These are phyloP conservation scores for Alternaria hordeiaustralica DNA, from an alignment of 2,329 filamentous ascomycete species.

Conservation along the genomic window DNA sequence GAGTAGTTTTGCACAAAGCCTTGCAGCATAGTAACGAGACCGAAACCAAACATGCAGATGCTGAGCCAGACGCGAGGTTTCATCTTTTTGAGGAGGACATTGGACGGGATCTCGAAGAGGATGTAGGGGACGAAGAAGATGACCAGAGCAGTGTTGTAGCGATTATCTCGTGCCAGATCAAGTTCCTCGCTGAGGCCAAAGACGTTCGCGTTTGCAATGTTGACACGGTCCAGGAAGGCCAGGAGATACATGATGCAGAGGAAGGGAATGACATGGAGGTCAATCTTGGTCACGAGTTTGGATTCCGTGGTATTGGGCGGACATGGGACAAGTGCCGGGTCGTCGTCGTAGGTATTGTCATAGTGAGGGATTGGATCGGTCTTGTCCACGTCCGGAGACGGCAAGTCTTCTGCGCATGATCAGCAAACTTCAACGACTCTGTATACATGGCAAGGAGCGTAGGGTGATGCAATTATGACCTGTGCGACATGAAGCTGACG, in stretches of 20 bases:
- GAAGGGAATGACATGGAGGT: conserved; percentile 57
- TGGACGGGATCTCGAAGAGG: conserved; percentile 62
- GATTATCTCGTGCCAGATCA: conserved; percentile 49
- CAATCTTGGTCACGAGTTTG: conserved; percentile 54
- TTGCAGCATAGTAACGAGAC: conserved; percentile 69
- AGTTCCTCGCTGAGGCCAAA: conserved; percentile 58
- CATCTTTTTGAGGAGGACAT: conserved; percentile 59
- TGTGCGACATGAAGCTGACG: neutral
- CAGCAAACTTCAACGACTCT: conserved; percentile 8
- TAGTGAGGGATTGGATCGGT: conserved; percentile 29
- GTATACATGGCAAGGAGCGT: neutral
- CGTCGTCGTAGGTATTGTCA: conserved; percentile 48
- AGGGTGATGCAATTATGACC: neutral
- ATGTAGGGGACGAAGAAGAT: conserved; percentile 63
- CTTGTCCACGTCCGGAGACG: conserved; percentile 24
- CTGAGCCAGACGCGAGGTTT: conserved; percentile 66
- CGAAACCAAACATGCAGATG: conserved; percentile 84
- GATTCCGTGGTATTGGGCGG: conserved; percentile 58
- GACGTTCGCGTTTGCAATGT: conserved; percentile 62
- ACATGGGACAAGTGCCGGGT: conserved; percentile 49
- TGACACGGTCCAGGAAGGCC: conserved; percentile 58
- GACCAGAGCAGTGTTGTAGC: conserved; percentile 60
- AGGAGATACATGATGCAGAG: conserved; percentile 60
- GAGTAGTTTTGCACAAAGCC: conserved; percentile 79
- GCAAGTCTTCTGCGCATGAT: conserved; percentile 22